Percentiles rank a stretch among this genome's conserved stretches.
Evolutionary conservation across 306 rosid species (phyloP).

Genomic region (Acacia confusa): DNA sequence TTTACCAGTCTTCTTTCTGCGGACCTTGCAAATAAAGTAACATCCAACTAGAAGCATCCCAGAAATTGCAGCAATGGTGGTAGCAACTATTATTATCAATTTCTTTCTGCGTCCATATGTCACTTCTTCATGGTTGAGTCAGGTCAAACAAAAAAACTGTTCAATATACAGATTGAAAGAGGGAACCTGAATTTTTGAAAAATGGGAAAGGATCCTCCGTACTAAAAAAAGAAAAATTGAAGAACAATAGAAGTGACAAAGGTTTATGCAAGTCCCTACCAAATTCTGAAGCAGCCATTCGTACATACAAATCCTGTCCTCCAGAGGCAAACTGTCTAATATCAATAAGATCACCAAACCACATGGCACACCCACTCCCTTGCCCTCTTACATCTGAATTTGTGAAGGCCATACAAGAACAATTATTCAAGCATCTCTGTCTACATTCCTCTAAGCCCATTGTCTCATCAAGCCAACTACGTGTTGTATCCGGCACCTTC

Average conservation of each 20-base stretch:
- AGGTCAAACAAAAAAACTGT: not conserved
- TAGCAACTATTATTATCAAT: not conserved
- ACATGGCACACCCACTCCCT: slow-evolving; percentile 22
- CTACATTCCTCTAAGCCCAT: slow-evolving; percentile 20
- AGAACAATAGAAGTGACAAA: not conserved
- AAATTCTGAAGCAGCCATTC: slow-evolving; percentile 16
- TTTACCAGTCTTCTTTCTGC: slow-evolving; percentile 1
- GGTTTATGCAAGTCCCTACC: slow-evolving; percentile 2
- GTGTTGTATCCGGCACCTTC: slow-evolving; percentile 27
- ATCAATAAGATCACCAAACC: slow-evolving; percentile 21
- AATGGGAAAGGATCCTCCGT: not conserved
- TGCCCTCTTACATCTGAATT: slow-evolving; percentile 26
- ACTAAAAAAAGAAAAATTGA: not conserved
- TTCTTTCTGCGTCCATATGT: not conserved
- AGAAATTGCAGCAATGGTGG: not conserved
- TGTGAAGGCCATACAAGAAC: slow-evolving; percentile 24
- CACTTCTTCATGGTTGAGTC: not conserved
- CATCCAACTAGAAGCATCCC: not conserved
- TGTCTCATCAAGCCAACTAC: slow-evolving; percentile 15
- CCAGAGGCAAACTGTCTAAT: not conserved
- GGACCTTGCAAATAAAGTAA: not conserved
- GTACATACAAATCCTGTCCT: slow-evolving; percentile 21
- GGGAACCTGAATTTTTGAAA: not conserved
- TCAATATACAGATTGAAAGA: not conserved
- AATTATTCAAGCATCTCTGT: slow-evolving; percentile 21